A percentile compares a stretch with the other conserved stretches of the same genome.
Conservation (phyloP, 1,284 basidiomycete species). For the Puccinia polysora region DNA sequence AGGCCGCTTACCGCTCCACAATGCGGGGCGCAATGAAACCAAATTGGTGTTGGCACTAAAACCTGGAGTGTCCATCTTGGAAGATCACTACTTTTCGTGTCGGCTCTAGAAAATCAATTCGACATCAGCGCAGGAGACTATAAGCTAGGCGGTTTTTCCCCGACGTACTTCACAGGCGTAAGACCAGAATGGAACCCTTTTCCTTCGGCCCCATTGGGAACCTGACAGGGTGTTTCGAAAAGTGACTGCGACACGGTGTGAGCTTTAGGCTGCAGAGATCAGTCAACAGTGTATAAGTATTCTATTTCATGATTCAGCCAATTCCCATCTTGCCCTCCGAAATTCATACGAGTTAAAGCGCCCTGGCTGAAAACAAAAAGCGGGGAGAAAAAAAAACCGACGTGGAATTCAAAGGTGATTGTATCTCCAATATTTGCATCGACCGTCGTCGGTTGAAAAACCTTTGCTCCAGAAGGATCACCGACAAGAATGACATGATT, state of each 20-base stretch:
- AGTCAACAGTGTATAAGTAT: not conserved
- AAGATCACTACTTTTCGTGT: conserved; percentile 5
- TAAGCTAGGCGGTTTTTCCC: not conserved
- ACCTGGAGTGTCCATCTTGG: conserved; percentile 34
- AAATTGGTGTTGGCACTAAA: conserved; percentile 1
- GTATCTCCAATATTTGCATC: conserved; percentile 22
- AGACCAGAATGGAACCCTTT: conserved; percentile 16
- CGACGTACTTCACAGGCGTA: conserved; percentile 12
- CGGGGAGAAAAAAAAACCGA: not conserved
- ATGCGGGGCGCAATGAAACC: conserved; percentile 30
- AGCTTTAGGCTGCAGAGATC: not conserved
- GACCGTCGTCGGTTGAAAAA: conserved; percentile 3
- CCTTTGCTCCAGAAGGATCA: not conserved
- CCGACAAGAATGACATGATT: conserved; percentile 19
- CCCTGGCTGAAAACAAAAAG: not conserved
- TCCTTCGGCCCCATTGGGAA: not conserved
- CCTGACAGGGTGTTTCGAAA: conserved; percentile 18
- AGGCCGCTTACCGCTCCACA: conserved; percentile 21
- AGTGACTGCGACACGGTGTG: conserved; percentile 38
- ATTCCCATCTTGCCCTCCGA: not conserved
- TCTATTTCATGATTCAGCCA: not conserved
- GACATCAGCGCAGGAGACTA: not conserved
- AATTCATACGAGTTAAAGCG: not conserved
- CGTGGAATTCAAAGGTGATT: conserved; percentile 29
- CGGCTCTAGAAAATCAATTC: not conserved